These are phyloP conservation scores for Mucor saturninus DNA, from an alignment of 371 early-diverging fungal species.

Conservation along the genomic window DNA sequence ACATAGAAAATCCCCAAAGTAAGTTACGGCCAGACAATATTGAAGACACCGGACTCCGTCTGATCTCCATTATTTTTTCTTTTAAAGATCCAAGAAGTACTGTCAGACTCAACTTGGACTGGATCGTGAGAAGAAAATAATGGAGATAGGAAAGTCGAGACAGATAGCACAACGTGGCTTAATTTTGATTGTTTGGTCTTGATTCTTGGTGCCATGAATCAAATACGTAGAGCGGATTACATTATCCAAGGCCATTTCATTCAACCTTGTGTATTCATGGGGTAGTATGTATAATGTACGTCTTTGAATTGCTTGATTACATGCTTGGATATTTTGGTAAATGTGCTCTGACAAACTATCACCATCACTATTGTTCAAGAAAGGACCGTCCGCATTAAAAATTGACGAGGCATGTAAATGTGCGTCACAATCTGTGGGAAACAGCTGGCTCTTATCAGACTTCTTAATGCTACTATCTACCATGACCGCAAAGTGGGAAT, in stretches of 20 bases:
- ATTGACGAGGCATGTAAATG: too few relatives aligned
- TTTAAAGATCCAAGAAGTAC: conserved; percentile 26
- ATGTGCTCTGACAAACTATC: too few relatives aligned
- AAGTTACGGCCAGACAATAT: too few relatives aligned
- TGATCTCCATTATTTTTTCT: conserved; percentile 13
- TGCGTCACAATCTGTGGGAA: too few relatives aligned
- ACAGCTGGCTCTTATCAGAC: too few relatives aligned
- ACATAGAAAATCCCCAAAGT: too few relatives aligned
- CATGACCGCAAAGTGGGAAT: too few relatives aligned
- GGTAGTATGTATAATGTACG: conserved; percentile 19
- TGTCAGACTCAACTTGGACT: conserved; percentile 28
- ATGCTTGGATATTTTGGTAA: too few relatives aligned
- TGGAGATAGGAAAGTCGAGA: conserved; percentile 17
- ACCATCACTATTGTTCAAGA: too few relatives aligned
- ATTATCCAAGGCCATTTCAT: conserved; percentile 21
- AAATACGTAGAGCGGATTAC: conserved; percentile 20
- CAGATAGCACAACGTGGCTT: conserved; percentile 10
- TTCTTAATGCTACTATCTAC: too few relatives aligned
- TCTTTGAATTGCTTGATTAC: conserved; percentile 9
- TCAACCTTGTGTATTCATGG: conserved; percentile 6
- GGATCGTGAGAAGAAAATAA: conserved; percentile 26
- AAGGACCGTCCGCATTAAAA: too few relatives aligned
- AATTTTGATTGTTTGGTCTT: conserved; percentile 21
- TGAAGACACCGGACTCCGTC: neutral
- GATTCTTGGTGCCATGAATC: conserved; percentile 24